Evolutionary conservation across 805 yeast genomes (phyloP).

Genomic region (Starmerella lactis-condensi): DNA sequence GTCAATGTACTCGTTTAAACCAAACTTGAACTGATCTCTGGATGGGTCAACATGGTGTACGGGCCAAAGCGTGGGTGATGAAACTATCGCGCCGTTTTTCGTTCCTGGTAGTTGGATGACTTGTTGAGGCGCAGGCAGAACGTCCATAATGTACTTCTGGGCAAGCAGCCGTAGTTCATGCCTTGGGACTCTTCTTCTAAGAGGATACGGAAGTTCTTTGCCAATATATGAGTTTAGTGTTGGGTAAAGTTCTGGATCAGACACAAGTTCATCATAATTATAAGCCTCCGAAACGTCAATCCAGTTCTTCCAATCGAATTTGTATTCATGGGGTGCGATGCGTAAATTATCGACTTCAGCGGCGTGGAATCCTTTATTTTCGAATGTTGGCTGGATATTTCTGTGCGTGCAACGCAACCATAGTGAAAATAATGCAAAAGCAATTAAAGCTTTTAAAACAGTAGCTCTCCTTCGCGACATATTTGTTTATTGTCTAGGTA

Average conservation of each 20-base stretch:
- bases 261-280: not conserved
- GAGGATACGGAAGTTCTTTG: too few species aligned
- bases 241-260: not conserved
- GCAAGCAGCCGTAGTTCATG: too few species aligned
- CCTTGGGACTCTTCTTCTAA: too few species aligned
- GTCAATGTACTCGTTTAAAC: not conserved
- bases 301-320: not conserved
- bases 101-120: not conserved
- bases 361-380: not conserved
- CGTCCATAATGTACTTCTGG: too few species aligned
- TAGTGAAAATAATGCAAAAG: too few species aligned
- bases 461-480: too few species aligned
- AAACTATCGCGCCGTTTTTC: too few species aligned
- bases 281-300: not conserved
- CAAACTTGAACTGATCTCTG: not conserved
- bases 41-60: not conserved
- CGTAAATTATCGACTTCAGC: not conserved
- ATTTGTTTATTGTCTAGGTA: too few species aligned
- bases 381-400: too few species aligned
- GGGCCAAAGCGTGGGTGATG: too few species aligned
- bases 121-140: constrained; percentile 1
- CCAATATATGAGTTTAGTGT: not conserved
- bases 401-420: too few species aligned
- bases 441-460: too few species aligned
- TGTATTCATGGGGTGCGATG: not conserved